Evolutionary conservation across 371 early-diverging fungal species (phyloP).

Genomic region (Syncephalastrum sp.): DNA sequence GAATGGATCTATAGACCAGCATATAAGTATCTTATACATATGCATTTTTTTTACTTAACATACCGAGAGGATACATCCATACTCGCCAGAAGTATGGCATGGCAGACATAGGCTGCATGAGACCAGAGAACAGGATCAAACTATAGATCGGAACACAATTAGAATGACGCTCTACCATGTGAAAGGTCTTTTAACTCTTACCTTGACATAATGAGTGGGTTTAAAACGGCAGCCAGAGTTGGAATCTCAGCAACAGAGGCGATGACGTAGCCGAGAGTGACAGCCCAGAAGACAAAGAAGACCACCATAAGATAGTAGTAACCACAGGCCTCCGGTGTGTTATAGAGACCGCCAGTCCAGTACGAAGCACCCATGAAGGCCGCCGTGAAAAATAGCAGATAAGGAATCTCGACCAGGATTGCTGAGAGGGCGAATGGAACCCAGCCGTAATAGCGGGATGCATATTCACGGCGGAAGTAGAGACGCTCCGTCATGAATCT

Average conservation of each 20-base stretch:
- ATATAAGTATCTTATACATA: neutral
- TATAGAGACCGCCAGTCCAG: slow-evolving; percentile 64
- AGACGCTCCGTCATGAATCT: slow-evolving; percentile 66
- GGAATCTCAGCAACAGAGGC: slow-evolving; percentile 38
- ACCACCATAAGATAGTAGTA: slow-evolving; percentile 60
- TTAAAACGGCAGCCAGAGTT: slow-evolving; percentile 58
- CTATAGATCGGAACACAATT: no score
- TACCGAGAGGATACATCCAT: slow-evolving; percentile 65
- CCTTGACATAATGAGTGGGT: slow-evolving; percentile 57
- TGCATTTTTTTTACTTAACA: neutral
- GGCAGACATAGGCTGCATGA: slow-evolving; percentile 51
- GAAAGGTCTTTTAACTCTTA: slow-evolving; percentile 5
- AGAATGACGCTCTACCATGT: no score
- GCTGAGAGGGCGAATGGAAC: slow-evolving; percentile 53
- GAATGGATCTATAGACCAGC: slow-evolving; percentile 49
- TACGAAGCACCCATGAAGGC: slow-evolving; percentile 57
- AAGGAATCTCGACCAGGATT: slow-evolving; percentile 54
- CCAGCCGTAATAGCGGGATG: slow-evolving; percentile 67
- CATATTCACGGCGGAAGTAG: slow-evolving; percentile 64
- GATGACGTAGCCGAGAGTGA: slow-evolving; percentile 66
- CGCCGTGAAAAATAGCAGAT: slow-evolving; percentile 42
- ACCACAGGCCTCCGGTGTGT: slow-evolving; percentile 37
- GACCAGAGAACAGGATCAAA: slow-evolving; percentile 64
- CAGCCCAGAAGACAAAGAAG: slow-evolving; percentile 57
- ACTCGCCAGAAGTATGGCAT: slow-evolving; percentile 71